Base-by-base conservation (phyloP, 352 stramenopile species). In the Discostella stelligera region DNA sequence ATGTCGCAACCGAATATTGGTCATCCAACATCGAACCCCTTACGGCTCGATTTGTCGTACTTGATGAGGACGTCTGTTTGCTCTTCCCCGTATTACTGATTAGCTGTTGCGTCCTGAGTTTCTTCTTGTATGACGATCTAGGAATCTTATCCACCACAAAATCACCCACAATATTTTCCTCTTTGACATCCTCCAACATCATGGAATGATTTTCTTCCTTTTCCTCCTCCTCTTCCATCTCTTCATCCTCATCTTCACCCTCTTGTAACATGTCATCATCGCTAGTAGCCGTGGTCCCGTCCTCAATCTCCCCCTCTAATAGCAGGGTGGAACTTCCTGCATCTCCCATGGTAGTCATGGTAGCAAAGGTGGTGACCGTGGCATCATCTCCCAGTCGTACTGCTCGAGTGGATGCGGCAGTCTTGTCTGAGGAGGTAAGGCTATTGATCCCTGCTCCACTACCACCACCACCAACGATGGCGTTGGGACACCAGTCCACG, bases 341-440 rank as follows among this genome's bases (percentile, higher is more conserved):
- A 60, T 82, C 74, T 2, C 74, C 74, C 67, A 82, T 77, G 48
- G 74, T 82, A 4, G 74, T 82, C 74, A 82, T 82, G 46, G 74
- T 82, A 16, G 74, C 74, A 52, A 77, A 82, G 0, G 74, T 82
- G 7, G 74, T 82, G 16, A 82, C 64, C 23, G 74, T 82, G 13
- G 49, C 54, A 54, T 82, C 74, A 46, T 82, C 74, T 39, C 66
- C 74, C 60, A 72, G 41, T 5, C 74, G 30, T 4, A 82, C 74
- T 0, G 74, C 74, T 39, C 74, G 61, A 16, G 72, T 66, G 21
- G 72, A 74, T 8, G 27, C 59, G 14, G 61, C 58, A n/a, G 70
- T 78, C n/a, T 74, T 74, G 32, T 74, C 66, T 6, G 69, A 77
- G 1, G 66, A n/a, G 13, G 39, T 44, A 5, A 64, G 37, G 3